phyloP scores from a whole-genome alignment of 495 filamentous ascomycete genomes.

The Hypoxylon lienhwacheense region DNA sequence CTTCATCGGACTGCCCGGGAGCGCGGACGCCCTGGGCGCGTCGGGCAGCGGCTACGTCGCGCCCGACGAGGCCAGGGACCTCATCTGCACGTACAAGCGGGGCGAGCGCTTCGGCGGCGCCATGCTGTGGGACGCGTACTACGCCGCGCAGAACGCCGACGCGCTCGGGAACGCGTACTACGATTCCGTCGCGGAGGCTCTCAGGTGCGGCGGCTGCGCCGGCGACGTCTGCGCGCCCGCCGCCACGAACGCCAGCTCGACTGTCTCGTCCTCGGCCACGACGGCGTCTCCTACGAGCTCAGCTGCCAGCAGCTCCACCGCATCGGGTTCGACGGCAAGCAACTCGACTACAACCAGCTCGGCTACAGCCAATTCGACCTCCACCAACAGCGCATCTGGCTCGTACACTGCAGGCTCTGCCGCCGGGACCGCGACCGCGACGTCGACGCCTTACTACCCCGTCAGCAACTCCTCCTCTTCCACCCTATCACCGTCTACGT shows the following conservation, averaged over 20 bases:
- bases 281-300: constrained; percentile 7
- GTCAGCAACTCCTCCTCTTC: constrained; percentile 14
- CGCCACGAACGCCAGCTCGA: constrained; percentile 16
- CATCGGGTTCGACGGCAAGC: not conserved
- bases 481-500: no score
- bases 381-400: constrained; percentile 12
- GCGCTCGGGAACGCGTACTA: constrained; percentile 36
- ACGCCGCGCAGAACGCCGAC: constrained; percentile 31
- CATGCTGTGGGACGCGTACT: constrained; percentile 47
- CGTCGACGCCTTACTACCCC: constrained; percentile 31
- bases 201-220: constrained; percentile 27
- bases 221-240: constrained; percentile 19
- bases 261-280: constrained; percentile 5
- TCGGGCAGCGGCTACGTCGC: constrained; percentile 41
- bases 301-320: constrained; percentile 4
- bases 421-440: constrained; percentile 14
- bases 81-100: constrained; percentile 42
- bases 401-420: constrained; percentile 11
- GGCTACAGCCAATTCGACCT: constrained; percentile 1
- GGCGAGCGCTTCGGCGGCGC: constrained; percentile 45
- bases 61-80: constrained; percentile 11
- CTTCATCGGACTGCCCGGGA: constrained; percentile 65
- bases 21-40: constrained; percentile 35
- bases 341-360: not conserved
- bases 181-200: constrained; percentile 31